A percentile compares a stretch with the other conserved stretches of the same genome.
Evolutionary conservation across 306 rosid species (phyloP).

Genomic region (Arachis stenosperma): DNA sequence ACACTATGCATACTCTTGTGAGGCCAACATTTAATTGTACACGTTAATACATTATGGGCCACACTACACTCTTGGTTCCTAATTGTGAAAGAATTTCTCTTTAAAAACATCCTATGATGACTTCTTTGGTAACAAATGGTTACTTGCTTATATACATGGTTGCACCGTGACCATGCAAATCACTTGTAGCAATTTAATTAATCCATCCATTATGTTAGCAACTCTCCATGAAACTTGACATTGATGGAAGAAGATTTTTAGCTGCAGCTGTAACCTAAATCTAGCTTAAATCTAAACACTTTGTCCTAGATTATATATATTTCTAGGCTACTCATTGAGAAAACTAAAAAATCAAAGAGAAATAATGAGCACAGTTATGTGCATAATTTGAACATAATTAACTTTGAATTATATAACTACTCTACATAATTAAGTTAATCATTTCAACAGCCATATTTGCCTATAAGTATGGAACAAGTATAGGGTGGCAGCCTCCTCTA

Average conservation of each 20-base stretch:
- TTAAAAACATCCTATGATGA: constrained; percentile 18
- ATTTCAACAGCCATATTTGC: no score
- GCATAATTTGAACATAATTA: no score
- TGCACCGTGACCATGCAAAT: constrained; percentile 30
- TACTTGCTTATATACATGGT: constrained; percentile 30
- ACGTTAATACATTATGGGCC: constrained; percentile 22
- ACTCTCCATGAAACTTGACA: background rate
- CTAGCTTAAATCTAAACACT: background rate
- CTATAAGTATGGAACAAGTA: background rate
- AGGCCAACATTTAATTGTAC: background rate
- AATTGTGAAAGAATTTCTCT: constrained; percentile 21
- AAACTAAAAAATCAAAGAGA: no score
- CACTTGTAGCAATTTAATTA: constrained; percentile 6
- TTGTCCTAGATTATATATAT: no score
- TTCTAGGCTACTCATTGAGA: no score
- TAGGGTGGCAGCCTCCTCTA: background rate
- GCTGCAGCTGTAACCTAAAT: background rate
- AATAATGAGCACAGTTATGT: no score
- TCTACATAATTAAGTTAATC: no score
- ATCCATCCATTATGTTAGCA: background rate
- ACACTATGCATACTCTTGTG: background rate
- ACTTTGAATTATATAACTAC: no score
- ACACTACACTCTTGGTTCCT: constrained; percentile 6
- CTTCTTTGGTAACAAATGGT: background rate
- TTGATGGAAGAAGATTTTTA: background rate